Evolutionary conservation across 202 grass and related monocot genomes (phyloP).

Genomic region (Digitaria exilis): DNA sequence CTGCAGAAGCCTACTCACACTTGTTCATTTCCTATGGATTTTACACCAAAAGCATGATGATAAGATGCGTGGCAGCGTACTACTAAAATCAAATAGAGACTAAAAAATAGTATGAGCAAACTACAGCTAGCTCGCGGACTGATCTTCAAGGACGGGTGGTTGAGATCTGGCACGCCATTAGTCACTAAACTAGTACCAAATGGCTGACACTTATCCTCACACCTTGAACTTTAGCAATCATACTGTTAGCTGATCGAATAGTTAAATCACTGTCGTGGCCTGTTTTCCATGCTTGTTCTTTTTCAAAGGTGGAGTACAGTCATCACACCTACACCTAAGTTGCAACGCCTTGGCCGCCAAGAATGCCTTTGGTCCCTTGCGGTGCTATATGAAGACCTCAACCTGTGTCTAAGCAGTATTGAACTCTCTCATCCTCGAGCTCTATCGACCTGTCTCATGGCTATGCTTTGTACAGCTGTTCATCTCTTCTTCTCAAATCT

Average conservation of each 20-base stretch:
- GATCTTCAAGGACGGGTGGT: not conserved
- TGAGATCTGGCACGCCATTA: not conserved
- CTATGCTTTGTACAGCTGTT: not conserved
- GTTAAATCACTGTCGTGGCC: not conserved
- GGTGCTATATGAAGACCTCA: not conserved
- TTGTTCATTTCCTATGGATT: not conserved
- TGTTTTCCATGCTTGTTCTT: not conserved
- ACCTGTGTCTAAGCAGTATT: not conserved
- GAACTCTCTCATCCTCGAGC: not conserved
- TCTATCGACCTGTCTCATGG: not conserved
- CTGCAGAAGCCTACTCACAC: too few relatives aligned
- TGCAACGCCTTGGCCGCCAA: constrained; percentile 35
- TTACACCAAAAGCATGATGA: not conserved
- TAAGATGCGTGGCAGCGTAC: not conserved
- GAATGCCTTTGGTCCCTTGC: not conserved
- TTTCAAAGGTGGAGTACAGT: not conserved
- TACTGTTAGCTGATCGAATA: not conserved
- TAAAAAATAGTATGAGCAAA: constrained; percentile 5
- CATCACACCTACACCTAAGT: constrained; percentile 11
- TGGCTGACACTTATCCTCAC: not conserved
- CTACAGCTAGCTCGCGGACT: not conserved
- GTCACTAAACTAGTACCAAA: not conserved
- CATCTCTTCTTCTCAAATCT: not conserved
- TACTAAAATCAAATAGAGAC: not conserved
- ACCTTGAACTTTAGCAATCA: constrained; percentile 1